These are phyloP conservation scores for Acanthochlamys bracteata DNA, from an alignment of 106 monocot species.

Conservation along the genomic window DNA sequence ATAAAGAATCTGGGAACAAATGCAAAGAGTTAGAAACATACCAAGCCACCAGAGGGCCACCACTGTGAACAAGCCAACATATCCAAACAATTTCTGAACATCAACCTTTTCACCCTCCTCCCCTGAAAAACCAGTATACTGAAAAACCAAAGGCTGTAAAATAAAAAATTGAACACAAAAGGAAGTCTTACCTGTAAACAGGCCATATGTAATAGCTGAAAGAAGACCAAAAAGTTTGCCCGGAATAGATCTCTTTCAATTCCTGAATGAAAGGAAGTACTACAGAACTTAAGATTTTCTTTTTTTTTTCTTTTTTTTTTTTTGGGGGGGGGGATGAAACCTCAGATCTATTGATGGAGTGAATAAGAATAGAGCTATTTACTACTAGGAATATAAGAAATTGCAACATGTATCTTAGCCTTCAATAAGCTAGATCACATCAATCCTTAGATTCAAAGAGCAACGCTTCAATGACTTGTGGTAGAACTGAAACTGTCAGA, in stretches of 20 bases:
- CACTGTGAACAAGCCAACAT: slow-evolving; percentile 84
- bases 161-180: background rate
- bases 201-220: slow-evolving; percentile 83
- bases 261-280: slow-evolving; percentile 19
- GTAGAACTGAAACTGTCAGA: too few species aligned
- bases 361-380: too few species aligned
- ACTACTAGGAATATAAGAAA: too few species aligned
- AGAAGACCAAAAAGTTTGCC: slow-evolving; percentile 98
- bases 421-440: too few species aligned
- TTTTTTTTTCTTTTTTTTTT: too few species aligned
- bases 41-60: slow-evolving; percentile 97
- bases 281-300: background rate
- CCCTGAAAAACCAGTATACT: slow-evolving; percentile 37
- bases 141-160: background rate
- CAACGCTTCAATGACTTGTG: too few species aligned
- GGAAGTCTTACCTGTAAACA: slow-evolving; percentile 71
- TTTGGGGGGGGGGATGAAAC: too few species aligned
- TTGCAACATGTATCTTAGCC: too few species aligned
- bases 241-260: slow-evolving; percentile 55
- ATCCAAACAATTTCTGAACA: slow-evolving; percentile 98
- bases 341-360: too few species aligned
- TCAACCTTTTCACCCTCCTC: slow-evolving; percentile 87
- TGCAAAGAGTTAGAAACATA: slow-evolving; percentile 15
- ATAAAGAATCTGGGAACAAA: background rate
- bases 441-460: too few species aligned